These are phyloP conservation scores for Thermothelomyces thermophilus DNA, from an alignment of 2,329 filamentous ascomycete genomes.

Conservation along the genomic window DNA sequence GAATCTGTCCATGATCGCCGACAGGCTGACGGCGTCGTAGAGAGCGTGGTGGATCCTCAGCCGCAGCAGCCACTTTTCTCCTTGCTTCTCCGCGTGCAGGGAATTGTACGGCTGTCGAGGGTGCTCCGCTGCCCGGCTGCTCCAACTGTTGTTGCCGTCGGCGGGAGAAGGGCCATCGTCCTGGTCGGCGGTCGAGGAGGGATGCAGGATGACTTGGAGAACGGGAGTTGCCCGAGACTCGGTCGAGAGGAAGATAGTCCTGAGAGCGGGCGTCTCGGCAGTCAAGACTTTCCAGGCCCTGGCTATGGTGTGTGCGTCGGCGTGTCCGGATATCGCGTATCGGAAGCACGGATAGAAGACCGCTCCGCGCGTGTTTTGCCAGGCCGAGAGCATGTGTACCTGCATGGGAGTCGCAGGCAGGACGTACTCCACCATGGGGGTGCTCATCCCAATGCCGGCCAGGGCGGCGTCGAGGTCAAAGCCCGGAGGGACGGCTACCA, in stretches of 20 bases:
- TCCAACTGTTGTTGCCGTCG: neutral
- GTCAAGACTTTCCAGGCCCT: constrained; percentile 57
- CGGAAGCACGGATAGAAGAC: constrained; percentile 70
- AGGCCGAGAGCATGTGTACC: constrained; percentile 70
- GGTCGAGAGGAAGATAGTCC: constrained; percentile 59
- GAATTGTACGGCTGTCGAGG: constrained; percentile 23
- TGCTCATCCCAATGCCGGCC: constrained; percentile 33
- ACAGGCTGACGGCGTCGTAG: constrained; percentile 79
- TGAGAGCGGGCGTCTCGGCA: constrained; percentile 53
- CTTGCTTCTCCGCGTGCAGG: constrained; percentile 19
- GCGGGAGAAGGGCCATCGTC: neutral
- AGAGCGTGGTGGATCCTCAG: constrained; percentile 76
- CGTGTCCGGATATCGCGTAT: constrained; percentile 44
- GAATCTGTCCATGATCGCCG: constrained; percentile 48
- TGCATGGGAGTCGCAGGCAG: constrained; percentile 73
- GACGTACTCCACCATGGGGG: constrained; percentile 45
- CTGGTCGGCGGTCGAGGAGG: constrained; percentile 13
- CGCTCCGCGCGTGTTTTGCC: constrained; percentile 59
- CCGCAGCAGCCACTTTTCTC: constrained; percentile 32
- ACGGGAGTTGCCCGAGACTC: constrained; percentile 43
- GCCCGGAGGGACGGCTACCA: constrained; percentile 9
- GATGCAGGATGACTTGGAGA: constrained; percentile 54
- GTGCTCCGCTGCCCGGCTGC: neutral
- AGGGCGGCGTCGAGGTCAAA: constrained; percentile 38
- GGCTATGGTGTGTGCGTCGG: constrained; percentile 38